Evolutionary conservation across 371 early-diverging fungal genomes (phyloP), one percentile per base, ranked within the genome.

Genomic region (Chytridium lagenaria): DNA sequence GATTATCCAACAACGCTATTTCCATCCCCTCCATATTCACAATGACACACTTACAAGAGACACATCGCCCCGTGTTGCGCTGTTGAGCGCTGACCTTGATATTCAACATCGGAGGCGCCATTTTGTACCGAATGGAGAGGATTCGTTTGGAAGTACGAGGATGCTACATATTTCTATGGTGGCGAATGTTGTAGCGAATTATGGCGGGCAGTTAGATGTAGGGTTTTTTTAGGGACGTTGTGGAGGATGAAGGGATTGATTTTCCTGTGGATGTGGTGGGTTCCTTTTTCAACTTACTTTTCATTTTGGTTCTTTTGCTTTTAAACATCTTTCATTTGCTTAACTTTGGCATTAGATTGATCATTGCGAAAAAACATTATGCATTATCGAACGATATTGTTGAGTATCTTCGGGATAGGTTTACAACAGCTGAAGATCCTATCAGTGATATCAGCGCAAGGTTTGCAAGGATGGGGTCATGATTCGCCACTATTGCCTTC

Each of bases 101-200:
- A 38, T 38, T 57, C 75, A 74, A 59, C 26, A 44, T 39, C 61
- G 69, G 59, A 12, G 75, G 31, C 64, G 75, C 23, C 75, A 70
- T 33, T 66, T 66, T 59, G 59, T 73, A 34, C 67, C 59, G 3
- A 19, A 36, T 15, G 64, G 34, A 16, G 66, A 30, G n/a, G 50
- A 30, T n/a, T 7, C 59, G 10, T 2, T 12, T 12, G 38, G 38
- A 0, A 50, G n/a, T 1, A n/a, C n/a, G n/a, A n/a, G n/a, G n/a
- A n/a, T n/a, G n/a, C 50, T 73, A 0, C 55, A 55, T 38, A 37
- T 51, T 31, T 55, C 70, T 19, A 19, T 74, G 19, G 69, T 50
- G 1, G 69, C 75, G 57, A 74, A 70, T 67, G 34, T 74, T 3
- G 59, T 74, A 34, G 75, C 75, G 23, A 74, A 74, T 59, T 70